Conservation (phyloP, 345 rosid genomes). For the Rhodamnia rubescens region DNA sequence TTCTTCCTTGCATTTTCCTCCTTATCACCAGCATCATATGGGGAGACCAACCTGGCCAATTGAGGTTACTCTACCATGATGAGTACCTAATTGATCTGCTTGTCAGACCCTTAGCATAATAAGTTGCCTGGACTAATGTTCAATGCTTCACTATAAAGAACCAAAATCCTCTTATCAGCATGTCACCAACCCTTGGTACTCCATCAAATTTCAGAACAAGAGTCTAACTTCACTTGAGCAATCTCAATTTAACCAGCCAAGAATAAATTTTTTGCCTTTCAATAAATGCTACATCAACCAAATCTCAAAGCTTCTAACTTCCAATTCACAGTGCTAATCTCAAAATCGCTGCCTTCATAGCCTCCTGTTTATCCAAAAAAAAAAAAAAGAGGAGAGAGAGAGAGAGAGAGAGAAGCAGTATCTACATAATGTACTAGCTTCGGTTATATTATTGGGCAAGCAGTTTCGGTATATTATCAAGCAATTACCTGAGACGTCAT, state of each 20-base stretch:
- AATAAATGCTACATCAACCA: neutral
- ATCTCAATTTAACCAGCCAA: neutral
- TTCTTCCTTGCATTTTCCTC: neutral
- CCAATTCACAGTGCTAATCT: neutral
- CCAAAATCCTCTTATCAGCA: neutral
- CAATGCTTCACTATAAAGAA: neutral
- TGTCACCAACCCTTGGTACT: neutral
- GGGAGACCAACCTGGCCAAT: neutral
- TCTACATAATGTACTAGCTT: neutral
- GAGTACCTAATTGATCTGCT: neutral
- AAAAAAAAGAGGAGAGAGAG: rapidly evolving
- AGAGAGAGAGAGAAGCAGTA: neutral
- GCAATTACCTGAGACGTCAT: constrained; percentile 29
- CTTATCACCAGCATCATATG: neutral
- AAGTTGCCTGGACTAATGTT: neutral
- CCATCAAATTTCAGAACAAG: neutral
- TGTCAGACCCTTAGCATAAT: neutral
- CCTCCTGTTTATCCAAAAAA: neutral
- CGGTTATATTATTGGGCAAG: neutral
- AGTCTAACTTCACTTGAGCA: neutral
- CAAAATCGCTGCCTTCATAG: neutral
- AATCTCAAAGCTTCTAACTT: neutral
- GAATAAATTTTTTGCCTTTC: neutral
- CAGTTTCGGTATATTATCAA: neutral
- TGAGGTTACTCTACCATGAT: neutral